These are phyloP conservation scores for Coniochaeta sp. DNA, from an alignment of 2,329 filamentous ascomycete genomes.

Conservation along the genomic window DNA sequence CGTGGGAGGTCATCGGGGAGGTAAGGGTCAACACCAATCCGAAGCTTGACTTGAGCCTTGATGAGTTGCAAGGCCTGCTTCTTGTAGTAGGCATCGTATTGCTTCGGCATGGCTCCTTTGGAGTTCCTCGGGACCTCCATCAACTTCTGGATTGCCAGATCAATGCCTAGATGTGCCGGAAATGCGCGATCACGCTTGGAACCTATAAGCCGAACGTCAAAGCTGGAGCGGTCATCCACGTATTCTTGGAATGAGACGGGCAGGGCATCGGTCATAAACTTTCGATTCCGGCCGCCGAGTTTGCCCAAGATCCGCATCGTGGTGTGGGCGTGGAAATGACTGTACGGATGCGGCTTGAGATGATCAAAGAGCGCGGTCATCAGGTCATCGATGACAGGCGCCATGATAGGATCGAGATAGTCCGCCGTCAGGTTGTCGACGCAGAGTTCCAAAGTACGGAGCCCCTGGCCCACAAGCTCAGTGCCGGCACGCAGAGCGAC, in stretches of 20 bases:
- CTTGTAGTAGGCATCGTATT: slow-evolving; percentile 79
- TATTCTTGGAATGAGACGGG: slow-evolving; percentile 77
- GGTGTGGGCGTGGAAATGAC: slow-evolving; percentile 94
- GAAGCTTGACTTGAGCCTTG: slow-evolving; percentile 80
- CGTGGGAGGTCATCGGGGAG: slow-evolving; percentile 84
- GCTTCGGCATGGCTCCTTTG: slow-evolving; percentile 44
- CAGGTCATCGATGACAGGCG: slow-evolving; percentile 94
- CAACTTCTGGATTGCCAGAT: slow-evolving; percentile 81
- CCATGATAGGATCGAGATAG: slow-evolving; percentile 98
- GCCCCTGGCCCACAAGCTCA: slow-evolving; percentile 87
- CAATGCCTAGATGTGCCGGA: slow-evolving; percentile 76
- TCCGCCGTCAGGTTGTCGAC: slow-evolving; percentile 98
- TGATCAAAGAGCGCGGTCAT: slow-evolving; percentile 98
- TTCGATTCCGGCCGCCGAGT: slow-evolving; percentile 87
- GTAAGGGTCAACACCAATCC: slow-evolving; percentile 71
- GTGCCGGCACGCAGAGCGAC: slow-evolving; percentile 86
- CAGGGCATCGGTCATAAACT: slow-evolving; percentile 86
- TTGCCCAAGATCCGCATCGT: slow-evolving; percentile 97
- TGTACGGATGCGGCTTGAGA: slow-evolving; percentile 86
- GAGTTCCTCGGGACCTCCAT: slow-evolving; percentile 66
- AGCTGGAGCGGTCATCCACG: slow-evolving; percentile 79
- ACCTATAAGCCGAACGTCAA: slow-evolving; percentile 82
- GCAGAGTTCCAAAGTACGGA: slow-evolving; percentile 89
- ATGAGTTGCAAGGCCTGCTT: slow-evolving; percentile 85
- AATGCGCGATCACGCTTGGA: slow-evolving; percentile 86